Evolutionary conservation across 768 basidiomycete species (phyloP).

Genomic region (Daedaleopsis nitida): DNA sequence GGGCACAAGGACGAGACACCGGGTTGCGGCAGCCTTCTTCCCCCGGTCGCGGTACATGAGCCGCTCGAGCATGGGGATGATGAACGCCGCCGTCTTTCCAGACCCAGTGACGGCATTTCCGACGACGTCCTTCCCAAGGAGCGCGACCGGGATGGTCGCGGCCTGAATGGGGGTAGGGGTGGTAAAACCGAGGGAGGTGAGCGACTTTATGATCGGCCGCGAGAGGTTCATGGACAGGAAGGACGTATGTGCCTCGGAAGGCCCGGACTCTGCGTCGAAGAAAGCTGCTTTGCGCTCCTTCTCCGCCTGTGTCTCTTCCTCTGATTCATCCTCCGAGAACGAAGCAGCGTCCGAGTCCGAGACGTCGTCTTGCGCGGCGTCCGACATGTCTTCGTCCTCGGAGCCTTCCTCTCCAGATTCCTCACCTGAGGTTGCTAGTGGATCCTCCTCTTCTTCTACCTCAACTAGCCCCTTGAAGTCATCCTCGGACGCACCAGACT

Average conservation of each 20-base stretch:
- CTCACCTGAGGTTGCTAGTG: conserved; percentile 45
- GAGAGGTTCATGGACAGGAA: conserved; percentile 96
- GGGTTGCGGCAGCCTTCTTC: conserved; percentile 79
- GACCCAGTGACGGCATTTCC: conserved; percentile 96
- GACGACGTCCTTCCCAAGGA: conserved; percentile 94
- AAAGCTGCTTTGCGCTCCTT: conserved; percentile 82
- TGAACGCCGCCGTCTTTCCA: conserved; percentile 98
- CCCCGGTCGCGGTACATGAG: conserved; percentile 90
- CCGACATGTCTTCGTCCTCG: conserved; percentile 22
- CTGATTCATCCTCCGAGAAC: conserved; percentile 67
- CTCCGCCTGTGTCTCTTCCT: conserved; percentile 58
- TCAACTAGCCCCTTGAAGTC: conserved; percentile 23
- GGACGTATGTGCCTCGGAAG: conserved; percentile 63
- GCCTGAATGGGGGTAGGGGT: conserved; percentile 96
- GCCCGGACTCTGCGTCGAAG: conserved; percentile 62
- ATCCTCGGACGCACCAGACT: conserved; percentile 39
- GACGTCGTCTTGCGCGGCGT: conserved; percentile 26
- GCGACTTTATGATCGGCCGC: conserved; percentile 87
- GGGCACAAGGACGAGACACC: conserved; percentile 91
- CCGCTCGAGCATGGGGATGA: conserved; percentile 91
- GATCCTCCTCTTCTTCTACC: conserved; percentile 40
- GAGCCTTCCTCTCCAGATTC: conserved; percentile 32
- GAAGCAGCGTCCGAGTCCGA: conserved; percentile 42
- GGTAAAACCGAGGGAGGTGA: conserved; percentile 78
- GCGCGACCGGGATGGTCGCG: conserved; percentile 89